Evolutionary conservation across 1,284 basidiomycete genomes (phyloP), one percentile per base, ranked within the genome.

Genomic region (Melampsora occidentalis): DNA sequence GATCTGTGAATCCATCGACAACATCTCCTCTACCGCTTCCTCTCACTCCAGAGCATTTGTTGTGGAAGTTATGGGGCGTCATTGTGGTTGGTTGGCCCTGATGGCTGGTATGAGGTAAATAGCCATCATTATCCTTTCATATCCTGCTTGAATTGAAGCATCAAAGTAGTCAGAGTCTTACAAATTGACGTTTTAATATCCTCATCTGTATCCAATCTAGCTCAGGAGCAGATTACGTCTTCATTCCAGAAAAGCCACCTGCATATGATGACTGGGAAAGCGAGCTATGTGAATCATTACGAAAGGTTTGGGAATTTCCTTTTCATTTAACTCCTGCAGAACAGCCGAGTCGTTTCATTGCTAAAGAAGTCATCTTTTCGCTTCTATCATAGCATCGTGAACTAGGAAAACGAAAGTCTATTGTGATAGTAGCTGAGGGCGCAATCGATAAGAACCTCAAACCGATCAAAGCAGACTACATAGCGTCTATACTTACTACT

Each of bases 21-120:
- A 94, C 78, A 98, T 99, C 84, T 96, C 95, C 79, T 96, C 94
- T 7, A 99, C 96, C 1, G 96, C 96, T 14, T 89, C 89, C 76
- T 96, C 93, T 70, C 96, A 99, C 84, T 97, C 94, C 18, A 89
- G 97, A 79, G 97, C 97, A 0, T 99, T 99, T 84, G 96, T 99
- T 66, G 88, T 99, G 46, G 97, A 99, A 83, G 96, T 99, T 78
- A 99, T 99, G 97, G 97, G 97, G 33, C 86, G 96, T 67, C 93
- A 98, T 82, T 99, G 97, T 83, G 97, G 97, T 48, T 99, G 95
- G 97, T 87, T 99, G 33, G 94, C 96, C 0, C 86, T 98, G 53
- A 88, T 95, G 83, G 95, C 95, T 7, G 94, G 92, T 79, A 90
- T 98, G 64, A 92, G 91, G 87, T 91, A 81, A 78, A 87, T n/a